A percentile compares a stretch with the other conserved stretches of the same genome.
Evolutionary conservation across 176 grass and related monocot species (phyloP).

Genomic region (Pontederia crassipes): DNA sequence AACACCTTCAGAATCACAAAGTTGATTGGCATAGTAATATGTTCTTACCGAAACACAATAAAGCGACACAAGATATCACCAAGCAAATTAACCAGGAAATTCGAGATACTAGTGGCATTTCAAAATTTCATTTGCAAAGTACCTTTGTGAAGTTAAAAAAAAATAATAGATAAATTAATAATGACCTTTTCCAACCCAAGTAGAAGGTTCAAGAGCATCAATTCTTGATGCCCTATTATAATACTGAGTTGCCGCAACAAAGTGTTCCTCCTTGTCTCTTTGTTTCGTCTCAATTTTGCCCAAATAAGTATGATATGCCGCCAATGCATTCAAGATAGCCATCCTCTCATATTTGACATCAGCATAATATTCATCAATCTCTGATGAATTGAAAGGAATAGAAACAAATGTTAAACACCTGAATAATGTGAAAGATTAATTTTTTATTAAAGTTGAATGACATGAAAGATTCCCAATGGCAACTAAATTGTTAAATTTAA

Average conservation of each 20-base stretch:
- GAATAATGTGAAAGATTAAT: neutral
- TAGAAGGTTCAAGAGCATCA: constrained; percentile 77
- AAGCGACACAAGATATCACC: too few relatives aligned
- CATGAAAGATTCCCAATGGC: neutral
- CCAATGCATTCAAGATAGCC: constrained; percentile 82
- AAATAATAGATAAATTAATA: constrained; percentile 1
- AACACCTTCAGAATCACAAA: too few relatives aligned
- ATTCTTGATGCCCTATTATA: constrained; percentile 96
- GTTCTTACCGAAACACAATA: too few relatives aligned
- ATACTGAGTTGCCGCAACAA: constrained; percentile 71
- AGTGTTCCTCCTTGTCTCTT: constrained; percentile 69
- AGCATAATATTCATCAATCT: constrained; percentile 94
- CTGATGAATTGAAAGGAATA: constrained; percentile 25
- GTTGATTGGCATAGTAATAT: too few relatives aligned
- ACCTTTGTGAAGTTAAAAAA: neutral
- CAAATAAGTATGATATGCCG: constrained; percentile 74
- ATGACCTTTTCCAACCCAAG: constrained; percentile 90
- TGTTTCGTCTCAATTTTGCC: constrained; percentile 58
- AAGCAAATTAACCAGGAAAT: too few relatives aligned
- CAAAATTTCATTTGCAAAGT: neutral
- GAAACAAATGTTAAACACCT: constrained; percentile 6
- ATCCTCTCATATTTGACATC: constrained; percentile 97
- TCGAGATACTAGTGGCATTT: too few relatives aligned
- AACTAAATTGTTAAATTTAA: neutral
- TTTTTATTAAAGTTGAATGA: neutral